Evolutionary conservation across 805 yeast species (phyloP), one percentile per base, ranked within the genome.

Genomic region (Metschnikowia colocasiae): DNA sequence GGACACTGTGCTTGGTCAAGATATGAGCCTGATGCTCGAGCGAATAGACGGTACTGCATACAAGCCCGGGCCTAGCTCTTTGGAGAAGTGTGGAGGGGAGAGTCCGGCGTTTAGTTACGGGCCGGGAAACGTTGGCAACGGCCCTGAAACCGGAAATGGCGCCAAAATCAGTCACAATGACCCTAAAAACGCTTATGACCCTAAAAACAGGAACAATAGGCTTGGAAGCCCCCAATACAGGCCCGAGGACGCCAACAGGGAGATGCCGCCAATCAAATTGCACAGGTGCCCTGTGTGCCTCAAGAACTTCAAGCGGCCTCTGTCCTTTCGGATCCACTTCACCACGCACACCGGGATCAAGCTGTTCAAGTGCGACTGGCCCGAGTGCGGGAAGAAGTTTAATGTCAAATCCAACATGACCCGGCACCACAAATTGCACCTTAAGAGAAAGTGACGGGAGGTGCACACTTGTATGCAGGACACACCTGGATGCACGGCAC

Each of bases 341-440:
- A 79, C 87, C 54, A 84, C 87, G 6, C 96, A 89, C 62, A 69
- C 75, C 0, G 74, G 74, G 1, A 72, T 65, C 39, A 69, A 67
- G 47, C 50, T 61, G 31, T 65, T 58, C 53, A 57, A 57, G 45
- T 70, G 75, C 46, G 62, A 60, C 19, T 83, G 86, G 81, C 68
- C 68, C 0, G 79, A 76, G 16, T 89, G 97, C 64, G 80, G 79
- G 0, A 81, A 83, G 57, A 58, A 76, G 3, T 89, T 89, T 61
- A 80, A 84, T 15, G 90, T 91, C 18, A 79, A 87, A 59, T 81
- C 88, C 34, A 91, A 89, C 59, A 81, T 89, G 81, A 81, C 85
- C 4, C 73, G 97, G 51, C 97, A 89, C 63, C 76, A 79, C 53
- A 80, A 81, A 59, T 74, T 87, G 36, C 96, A 89, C 45, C 33